Evolutionary conservation across 352 stramenopile genomes (phyloP), one percentile per base, ranked within the genome.

Genomic region (Phytopythium boreale): DNA sequence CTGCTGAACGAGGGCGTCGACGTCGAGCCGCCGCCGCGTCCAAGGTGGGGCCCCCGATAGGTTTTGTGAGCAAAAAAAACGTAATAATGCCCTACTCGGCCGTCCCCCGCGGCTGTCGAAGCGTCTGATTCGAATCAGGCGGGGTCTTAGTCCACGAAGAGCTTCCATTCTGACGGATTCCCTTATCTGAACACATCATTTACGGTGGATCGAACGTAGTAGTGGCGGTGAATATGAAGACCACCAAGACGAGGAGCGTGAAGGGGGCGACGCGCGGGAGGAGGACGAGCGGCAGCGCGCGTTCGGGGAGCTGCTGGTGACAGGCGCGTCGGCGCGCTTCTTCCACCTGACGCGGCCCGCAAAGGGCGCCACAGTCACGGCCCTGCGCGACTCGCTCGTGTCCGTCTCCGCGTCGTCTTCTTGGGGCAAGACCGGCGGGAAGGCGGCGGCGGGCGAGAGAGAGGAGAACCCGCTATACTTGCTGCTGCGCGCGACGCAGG

Each of bases 401-500:
- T 6, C 47, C 24, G 26, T n/a, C n/a, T n/a, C n/a, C n/a, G n/a
- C n/a, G n/a, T n/a, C 10, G n/a, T 7, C 46, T 49, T 20, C 43
- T 14, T 49, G 43, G 43, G 43, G 43, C 24, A 24, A 17, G 14
- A 1, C 0, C 22, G 24, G 1, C 11, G 3, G 39, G 3, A 53
- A 53, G 47, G 47, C 24, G 22, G 47, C 24, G 12, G 47, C 47
- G 24, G 47, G 47, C 24, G 47, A 51, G 56, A 11, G 17, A 12
- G 56, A 31, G 6, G 53, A 51, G n/a, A 61, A 61, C 56, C 56
- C 56, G 37, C 24, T 61, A 37, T 61, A 36, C 19, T 24, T 61
- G 39, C 39, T 61, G 39, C 56, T 61, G 12, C 37, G 56, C 7
- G 56, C 56, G n/a, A 61, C 56, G 22, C 56, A 61, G 39, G 22